These are phyloP conservation scores for Penicillium simplicissimum DNA, from an alignment of 495 filamentous ascomycete species.

Conservation along the genomic window DNA sequence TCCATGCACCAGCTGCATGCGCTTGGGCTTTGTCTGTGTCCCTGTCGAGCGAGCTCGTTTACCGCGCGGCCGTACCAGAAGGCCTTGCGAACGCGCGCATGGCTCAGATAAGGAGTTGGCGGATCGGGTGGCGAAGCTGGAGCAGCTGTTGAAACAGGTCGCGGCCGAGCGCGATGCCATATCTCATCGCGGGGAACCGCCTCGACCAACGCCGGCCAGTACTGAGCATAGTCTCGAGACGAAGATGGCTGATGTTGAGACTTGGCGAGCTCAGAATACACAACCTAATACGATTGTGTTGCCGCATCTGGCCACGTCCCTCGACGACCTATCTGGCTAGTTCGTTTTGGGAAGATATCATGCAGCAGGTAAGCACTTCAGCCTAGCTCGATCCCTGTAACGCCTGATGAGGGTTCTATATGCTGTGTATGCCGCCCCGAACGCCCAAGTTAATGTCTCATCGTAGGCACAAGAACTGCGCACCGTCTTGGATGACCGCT, in stretches of 20 bases:
- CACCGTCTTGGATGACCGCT: slow-evolving; percentile 24
- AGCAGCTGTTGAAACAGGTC: slow-evolving; percentile 27
- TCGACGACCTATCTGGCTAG: slow-evolving; percentile 25
- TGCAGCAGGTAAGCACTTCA: slow-evolving; percentile 31
- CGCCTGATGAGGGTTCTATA: neutral
- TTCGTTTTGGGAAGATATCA: slow-evolving; percentile 38
- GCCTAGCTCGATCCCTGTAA: neutral
- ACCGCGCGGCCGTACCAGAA: slow-evolving; percentile 47
- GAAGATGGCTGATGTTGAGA: slow-evolving; percentile 10
- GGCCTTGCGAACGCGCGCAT: slow-evolving; percentile 17
- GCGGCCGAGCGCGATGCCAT: slow-evolving; percentile 18
- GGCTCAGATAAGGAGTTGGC: slow-evolving; percentile 26
- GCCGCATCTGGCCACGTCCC: slow-evolving; percentile 18
- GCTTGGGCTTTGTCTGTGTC: slow-evolving; percentile 62
- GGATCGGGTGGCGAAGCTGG: slow-evolving; percentile 34
- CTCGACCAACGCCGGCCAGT: neutral
- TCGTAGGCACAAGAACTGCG: slow-evolving; percentile 27
- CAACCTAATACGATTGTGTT: neutral
- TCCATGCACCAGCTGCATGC: slow-evolving; percentile 71
- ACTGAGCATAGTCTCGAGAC: slow-evolving; percentile 10
- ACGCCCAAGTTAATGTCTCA: neutral
- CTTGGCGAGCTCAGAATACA: slow-evolving; percentile 11
- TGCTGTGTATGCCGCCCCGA: neutral
- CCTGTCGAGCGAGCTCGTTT: slow-evolving; percentile 38
- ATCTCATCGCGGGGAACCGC: neutral